Conservation (phyloP, 2,329 filamentous ascomycete genomes). For the Ilyonectria mors-panacis region DNA sequence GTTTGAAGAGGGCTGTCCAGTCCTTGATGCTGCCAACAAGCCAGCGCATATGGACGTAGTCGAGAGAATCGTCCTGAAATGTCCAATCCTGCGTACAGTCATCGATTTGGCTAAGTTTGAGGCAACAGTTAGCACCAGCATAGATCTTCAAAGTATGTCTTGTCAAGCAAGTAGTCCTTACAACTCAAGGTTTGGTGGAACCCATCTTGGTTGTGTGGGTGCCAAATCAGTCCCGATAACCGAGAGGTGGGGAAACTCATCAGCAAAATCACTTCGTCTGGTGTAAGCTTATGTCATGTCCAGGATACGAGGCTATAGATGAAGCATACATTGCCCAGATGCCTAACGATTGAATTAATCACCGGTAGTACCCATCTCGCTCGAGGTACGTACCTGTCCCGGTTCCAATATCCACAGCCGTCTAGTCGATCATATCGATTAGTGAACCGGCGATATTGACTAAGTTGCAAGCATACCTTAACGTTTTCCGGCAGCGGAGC, state of each 20-base stretch:
- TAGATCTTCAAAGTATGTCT: neutral
- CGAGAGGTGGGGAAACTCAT: neutral
- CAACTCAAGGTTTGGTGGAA: conserved; percentile 17
- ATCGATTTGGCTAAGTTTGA: conserved; percentile 26
- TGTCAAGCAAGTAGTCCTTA: neutral
- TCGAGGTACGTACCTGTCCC: neutral
- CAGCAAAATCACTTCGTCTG: neutral
- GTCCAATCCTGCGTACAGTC: conserved; percentile 33
- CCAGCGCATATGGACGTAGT: conserved; percentile 34
- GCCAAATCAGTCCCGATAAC: neutral
- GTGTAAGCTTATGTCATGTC: neutral
- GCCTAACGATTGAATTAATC: neutral
- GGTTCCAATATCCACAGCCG: neutral
- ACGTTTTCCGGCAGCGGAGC: neutral
- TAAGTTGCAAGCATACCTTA: neutral
- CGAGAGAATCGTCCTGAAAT: conserved; percentile 11
- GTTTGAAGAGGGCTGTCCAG: conserved; percentile 21
- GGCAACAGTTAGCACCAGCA: neutral
- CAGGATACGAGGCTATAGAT: neutral
- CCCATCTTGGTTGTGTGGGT: conserved; percentile 1
- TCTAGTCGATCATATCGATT: neutral
- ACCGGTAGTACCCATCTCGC: neutral
- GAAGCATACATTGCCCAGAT: neutral
- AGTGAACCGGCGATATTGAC: neutral
- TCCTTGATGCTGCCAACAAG: conserved; percentile 30